Base-by-base conservation (phyloP, 352 stramenopile species). In the Globisporangium recalcitrans region DNA sequence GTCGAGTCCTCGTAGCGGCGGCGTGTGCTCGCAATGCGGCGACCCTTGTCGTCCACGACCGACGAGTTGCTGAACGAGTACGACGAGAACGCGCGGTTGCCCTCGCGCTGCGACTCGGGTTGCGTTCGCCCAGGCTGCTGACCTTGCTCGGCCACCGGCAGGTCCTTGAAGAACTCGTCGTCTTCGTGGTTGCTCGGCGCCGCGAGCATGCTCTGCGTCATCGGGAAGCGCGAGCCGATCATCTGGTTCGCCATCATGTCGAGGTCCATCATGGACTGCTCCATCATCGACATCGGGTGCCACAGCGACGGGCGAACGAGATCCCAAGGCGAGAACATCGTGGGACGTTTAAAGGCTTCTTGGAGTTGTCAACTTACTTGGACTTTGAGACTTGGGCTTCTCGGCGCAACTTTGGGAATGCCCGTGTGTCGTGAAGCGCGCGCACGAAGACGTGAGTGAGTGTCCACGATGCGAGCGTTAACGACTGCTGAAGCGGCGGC, bases 1-100 rank as follows among this genome's bases (percentile, higher is more conserved):
- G 65, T 82, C 61, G 85, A 91, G 66, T 95, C 85, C 52, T 93
- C 84, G 63, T 95, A 95, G 67, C 84, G 85, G 31, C 83, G 85
- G 58, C 85, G 83, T 36, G 78, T 87, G 58, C 83, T 93, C 71
- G 68, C 63, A 16, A 93, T 69, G 52, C 73, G 77, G 21, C 67
- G 71, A 8, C 86, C 84, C 13, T 90, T 64, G 54, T 88, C 78
- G 58, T 95, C 86, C 52, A 87, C 61, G 2, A 91, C 67, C 14
- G 82, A 82, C 62, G 83, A 91, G 63, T 73, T 88, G 52, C 71
- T 87, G 66, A 84, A 93, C 58, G 82, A 89, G 61, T 95, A 95
- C 13, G 73, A 85, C 52, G 82, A 90, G 64, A 88, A 93, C 24
- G 77, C 66, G 16, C 69, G 72, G 8, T 44, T 68, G 21, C 42